Base-by-base conservation (phyloP, 495 filamentous ascomycete genomes). In the Penicillium malachiteum region DNA sequence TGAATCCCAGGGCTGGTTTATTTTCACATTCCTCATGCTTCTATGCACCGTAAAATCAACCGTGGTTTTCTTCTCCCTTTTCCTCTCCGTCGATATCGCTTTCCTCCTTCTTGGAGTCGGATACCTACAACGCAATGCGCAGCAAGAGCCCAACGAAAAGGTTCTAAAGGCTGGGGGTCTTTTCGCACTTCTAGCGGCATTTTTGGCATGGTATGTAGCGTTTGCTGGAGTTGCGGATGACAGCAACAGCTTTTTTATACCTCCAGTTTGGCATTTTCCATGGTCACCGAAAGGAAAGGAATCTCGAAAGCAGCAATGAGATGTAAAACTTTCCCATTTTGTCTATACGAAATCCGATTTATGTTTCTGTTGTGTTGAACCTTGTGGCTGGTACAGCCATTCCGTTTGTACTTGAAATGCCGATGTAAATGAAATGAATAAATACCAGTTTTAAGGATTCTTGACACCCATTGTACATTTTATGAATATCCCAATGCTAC, bases 191-290 rank as follows among this genome's bases (percentile, higher is more conserved):
- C 57, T 95, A 1, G 88, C 88, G 0, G 87, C 90, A 1, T 96
- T 97, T 71, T 60, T 90, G 55, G 90, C 90, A 3, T 96, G 92
- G 92, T 96, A 93, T 68, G 91, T 92, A 62, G 91, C 91, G 11
- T 78, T 96, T 62, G 91, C 91, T 48, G 92, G 92, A 86, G 84
- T 96, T 60, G 87, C 86, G 17, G 92, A 96, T 66, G 68, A 66
- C 38, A 80, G 74, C 69, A 89, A 87, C 73, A 91, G 88, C 64
- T 96, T 96, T 84, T 92, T 96, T 77, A 71, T 92, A 61, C 78
- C 93, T 62, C 91, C 90, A 59, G 92, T 96, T 59, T 77, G 84
- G 59, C 92, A 96, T 77, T 96, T 96, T 80, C 92, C 91, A 3
- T 96, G 92, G 92, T 91, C 87, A 1, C 84, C 88, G 68, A 92